Conservation (phyloP, 306 rosid species). For the Quercus variabilis region DNA sequence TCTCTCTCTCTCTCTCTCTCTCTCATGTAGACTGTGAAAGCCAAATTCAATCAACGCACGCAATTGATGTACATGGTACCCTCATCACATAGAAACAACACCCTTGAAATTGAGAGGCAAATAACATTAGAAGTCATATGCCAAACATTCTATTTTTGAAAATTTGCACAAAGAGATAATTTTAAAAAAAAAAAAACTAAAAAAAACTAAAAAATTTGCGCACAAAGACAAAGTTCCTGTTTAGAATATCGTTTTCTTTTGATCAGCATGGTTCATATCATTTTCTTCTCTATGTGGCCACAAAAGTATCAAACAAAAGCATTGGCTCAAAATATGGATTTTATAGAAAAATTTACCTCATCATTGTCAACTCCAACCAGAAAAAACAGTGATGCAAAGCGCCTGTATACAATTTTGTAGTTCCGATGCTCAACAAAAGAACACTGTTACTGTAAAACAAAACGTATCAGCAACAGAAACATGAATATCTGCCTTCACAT, state of each 20-base stretch:
- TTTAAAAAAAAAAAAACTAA: too few species aligned
- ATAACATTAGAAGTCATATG: background rate
- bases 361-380: slow-evolving; percentile 93
- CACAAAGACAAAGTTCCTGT: background rate
- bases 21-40: background rate
- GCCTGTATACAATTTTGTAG: slow-evolving; percentile 92
- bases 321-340: slow-evolving; percentile 1
- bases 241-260: background rate
- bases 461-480: slow-evolving; percentile 22
- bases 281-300: background rate
- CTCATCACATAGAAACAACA: background rate
- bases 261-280: background rate
- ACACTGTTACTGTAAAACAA: slow-evolving; percentile 53
- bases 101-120: background rate
- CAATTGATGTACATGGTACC: background rate
- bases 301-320: background rate
- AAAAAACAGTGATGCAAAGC: slow-evolving; percentile 91
- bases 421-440: slow-evolving; percentile 98
- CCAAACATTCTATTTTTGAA: background rate
- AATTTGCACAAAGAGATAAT: background rate
- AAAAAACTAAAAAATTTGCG: background rate
- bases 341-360: slow-evolving; percentile 46
- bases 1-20: background rate
- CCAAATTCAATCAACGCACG: background rate
- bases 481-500: background rate